Conservation (phyloP, 306 rosid genomes). For the Ziziphus jujuba region DNA sequence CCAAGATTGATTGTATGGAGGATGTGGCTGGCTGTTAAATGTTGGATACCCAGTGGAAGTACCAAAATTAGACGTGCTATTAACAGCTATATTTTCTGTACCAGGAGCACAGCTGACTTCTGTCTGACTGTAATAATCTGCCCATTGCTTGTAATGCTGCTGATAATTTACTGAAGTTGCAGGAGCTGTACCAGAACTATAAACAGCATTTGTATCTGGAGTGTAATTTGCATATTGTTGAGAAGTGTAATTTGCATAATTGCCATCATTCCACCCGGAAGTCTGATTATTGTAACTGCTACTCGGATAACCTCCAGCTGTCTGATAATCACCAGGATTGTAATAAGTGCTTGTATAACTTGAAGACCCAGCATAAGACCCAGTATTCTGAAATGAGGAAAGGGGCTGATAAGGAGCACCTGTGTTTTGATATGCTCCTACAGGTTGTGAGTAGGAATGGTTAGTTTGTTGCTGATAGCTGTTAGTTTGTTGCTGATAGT, state of each 20-base stretch:
- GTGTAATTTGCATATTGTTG: slow-evolving; percentile 73
- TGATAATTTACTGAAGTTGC: slow-evolving; percentile 64
- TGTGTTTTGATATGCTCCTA: slow-evolving; percentile 99
- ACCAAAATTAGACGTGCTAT: slow-evolving; percentile 56
- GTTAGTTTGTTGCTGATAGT: slow-evolving; percentile 86
- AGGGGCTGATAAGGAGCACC: slow-evolving; percentile 99
- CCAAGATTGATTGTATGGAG: slow-evolving; percentile 67
- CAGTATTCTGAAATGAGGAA: slow-evolving; percentile 99
- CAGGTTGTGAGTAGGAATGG: slow-evolving; percentile 87
- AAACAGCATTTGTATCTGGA: slow-evolving; percentile 61
- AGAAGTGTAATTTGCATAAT: slow-evolving; percentile 67
- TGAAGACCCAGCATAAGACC: slow-evolving; percentile 98
- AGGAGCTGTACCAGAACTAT: slow-evolving; percentile 61
- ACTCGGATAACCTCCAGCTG: slow-evolving; percentile 85
- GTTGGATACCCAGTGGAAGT: slow-evolving; percentile 54
- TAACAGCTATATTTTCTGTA: slow-evolving; percentile 77
- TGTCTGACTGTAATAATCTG: slow-evolving; percentile 85
- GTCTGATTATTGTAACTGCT: slow-evolving; percentile 76
- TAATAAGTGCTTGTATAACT: slow-evolving; percentile 99
- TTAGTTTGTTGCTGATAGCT: slow-evolving; percentile 89
- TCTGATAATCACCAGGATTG: slow-evolving; percentile 99
- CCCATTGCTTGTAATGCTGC: slow-evolving; percentile 88
- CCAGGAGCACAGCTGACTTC: slow-evolving; percentile 99
- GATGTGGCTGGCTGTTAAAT: slow-evolving; percentile 52
- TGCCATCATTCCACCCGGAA: slow-evolving; percentile 72